Evolutionary conservation across 2,329 filamentous ascomycete species (phyloP), one percentile per base, ranked within the genome.

Genomic region (Talaromyces sp.): DNA sequence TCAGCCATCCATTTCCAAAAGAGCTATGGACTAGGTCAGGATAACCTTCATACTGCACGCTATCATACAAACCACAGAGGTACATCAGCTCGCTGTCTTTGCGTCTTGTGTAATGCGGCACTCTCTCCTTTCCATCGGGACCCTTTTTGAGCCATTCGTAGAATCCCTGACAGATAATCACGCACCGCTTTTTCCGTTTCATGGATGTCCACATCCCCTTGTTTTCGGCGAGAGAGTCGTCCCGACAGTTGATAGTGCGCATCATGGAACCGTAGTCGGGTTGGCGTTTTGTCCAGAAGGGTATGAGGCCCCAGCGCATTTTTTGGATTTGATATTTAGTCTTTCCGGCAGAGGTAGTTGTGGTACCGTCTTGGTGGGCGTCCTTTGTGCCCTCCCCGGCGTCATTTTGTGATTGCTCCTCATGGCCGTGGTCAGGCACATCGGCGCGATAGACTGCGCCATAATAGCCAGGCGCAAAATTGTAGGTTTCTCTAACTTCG

Each of bases 251-350:
- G 76, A 98, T 98, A 0, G 92, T 96, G 71, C 89, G 91, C 81
- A 96, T 83, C 75, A 92, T 82, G 1, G 87, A 86, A 28, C 84
- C 82, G 70, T 95, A 93, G 71, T 92, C 87, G 0, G 92, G 91
- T 59, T 87, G 87, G 12, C 88, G 84, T 78, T 93, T 96, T 3
- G 91, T 96, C 93, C 93, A 98, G 75, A 89, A 96, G 0, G 95
- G 93, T 14, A 98, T 82, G 6, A 99, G 83, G 0, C 93, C 95
- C 95, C 95, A 99, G 83, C 92, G 93, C 90, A 98, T 98, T 1
- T 87, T 83, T 73, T 97, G 92, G 8, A 99, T 80, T 75, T 90
- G 93, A 79, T 96, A 96, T 67, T 79, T 86, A 9, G 82, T 81
- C 12, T 56, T 50, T 63, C 64, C 37, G 64, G 21, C 2, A 3